phyloP scores from a whole-genome alignment of 2,329 filamentous ascomycete genomes.

The Penicillium polonicum region DNA sequence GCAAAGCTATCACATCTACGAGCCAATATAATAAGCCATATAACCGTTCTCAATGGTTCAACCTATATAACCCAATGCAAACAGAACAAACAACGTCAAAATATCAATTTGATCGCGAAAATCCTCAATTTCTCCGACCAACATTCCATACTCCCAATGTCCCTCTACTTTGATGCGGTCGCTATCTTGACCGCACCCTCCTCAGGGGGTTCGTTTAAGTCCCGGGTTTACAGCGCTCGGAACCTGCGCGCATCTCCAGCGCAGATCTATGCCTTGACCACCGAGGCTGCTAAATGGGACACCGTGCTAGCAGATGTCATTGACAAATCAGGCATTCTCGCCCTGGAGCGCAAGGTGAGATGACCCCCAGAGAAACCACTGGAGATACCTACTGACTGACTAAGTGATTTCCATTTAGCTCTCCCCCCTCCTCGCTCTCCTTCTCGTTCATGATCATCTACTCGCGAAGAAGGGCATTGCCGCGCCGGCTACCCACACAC shows the following conservation, averaged over 20 bases:
- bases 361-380: background rate
- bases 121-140: constrained; percentile 7
- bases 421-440: constrained; percentile 72
- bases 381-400: constrained; percentile 39
- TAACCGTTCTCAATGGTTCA: background rate
- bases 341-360: constrained; percentile 78
- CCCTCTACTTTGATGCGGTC: constrained; percentile 90
- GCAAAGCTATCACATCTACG: no score
- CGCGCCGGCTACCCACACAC: constrained; percentile 73
- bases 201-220: constrained; percentile 83
- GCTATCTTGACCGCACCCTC: constrained; percentile 65
- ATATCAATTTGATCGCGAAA: constrained; percentile 6
- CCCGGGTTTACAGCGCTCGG: constrained; percentile 71
- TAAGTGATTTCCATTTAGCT: constrained; percentile 56
- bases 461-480: constrained; percentile 79
- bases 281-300: constrained; percentile 91
- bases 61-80: constrained; percentile 19
- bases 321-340: constrained; percentile 72
- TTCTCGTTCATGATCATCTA: constrained; percentile 83
- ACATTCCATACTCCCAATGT: constrained; percentile 59
- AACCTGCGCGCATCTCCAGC: constrained; percentile 75
- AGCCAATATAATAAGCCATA: background rate
- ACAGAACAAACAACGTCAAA: constrained; percentile 26
- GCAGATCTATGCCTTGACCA: constrained; percentile 82
- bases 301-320: constrained; percentile 82